phyloP scores from a whole-genome alignment of 345 rosid genomes.

The Fremontodendron californicum region DNA sequence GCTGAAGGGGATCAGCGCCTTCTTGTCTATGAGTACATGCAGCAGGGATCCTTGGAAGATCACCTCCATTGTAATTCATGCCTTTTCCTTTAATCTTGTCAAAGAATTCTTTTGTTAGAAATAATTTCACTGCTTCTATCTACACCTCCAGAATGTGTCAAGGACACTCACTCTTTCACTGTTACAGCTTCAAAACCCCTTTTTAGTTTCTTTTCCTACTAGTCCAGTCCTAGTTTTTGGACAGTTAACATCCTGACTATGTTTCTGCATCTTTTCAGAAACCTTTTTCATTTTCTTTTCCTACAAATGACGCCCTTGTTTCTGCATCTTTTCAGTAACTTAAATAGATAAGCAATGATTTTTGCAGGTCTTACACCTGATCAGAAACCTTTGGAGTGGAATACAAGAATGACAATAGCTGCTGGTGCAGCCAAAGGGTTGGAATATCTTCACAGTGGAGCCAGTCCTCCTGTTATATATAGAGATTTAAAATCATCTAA shows the following conservation, averaged over 20 bases:
- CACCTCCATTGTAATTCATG: constrained; percentile 46
- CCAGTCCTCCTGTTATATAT: constrained; percentile 53
- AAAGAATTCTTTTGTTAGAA: background rate
- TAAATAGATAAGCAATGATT: constrained; percentile 5
- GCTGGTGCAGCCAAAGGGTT: constrained; percentile 65
- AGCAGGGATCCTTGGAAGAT: constrained; percentile 68
- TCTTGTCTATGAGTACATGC: constrained; percentile 70
- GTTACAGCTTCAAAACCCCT: background rate
- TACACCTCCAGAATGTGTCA: background rate
- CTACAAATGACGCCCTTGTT: background rate
- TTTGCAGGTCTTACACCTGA: constrained; percentile 34
- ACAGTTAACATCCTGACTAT: background rate
- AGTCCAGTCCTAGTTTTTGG: background rate
- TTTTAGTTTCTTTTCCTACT: background rate
- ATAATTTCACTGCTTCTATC: background rate
- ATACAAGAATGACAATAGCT: constrained; percentile 57
- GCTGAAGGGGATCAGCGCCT: constrained; percentile 75
- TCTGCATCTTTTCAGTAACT: background rate
- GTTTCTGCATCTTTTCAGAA: background rate
- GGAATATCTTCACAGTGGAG: constrained; percentile 48
- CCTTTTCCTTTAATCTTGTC: background rate
- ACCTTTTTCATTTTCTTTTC: background rate
- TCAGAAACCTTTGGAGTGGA: constrained; percentile 53
- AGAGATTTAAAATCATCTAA: constrained; percentile 65
- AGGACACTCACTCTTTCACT: background rate